Evolutionary conservation across 179 eudicot species (phyloP).

Genomic region (Silene vulgaris): DNA sequence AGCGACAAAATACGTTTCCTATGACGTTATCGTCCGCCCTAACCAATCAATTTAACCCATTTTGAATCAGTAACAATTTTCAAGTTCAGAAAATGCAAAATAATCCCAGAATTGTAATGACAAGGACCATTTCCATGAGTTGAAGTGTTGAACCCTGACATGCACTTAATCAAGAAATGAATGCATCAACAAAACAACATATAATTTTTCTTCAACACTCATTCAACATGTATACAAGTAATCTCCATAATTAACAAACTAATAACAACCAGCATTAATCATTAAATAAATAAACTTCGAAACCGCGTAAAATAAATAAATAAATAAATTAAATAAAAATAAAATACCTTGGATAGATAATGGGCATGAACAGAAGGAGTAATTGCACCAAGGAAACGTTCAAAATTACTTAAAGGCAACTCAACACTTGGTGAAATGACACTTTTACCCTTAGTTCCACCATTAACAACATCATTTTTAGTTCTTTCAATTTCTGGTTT

Average conservation of each 20-base stretch:
- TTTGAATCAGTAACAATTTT: not conserved
- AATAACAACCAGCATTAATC: not conserved
- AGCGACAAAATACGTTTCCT: no score
- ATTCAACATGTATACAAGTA: slow-evolving; percentile 3
- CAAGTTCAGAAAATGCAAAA: not conserved
- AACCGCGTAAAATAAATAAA: not conserved
- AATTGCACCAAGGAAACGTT: slow-evolving; percentile 62
- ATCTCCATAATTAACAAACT: not conserved
- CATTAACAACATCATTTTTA: slow-evolving; percentile 45
- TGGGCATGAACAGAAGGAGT: slow-evolving; percentile 78
- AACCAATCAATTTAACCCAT: not conserved
- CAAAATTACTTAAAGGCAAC: slow-evolving; percentile 52
- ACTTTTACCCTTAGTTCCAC: slow-evolving; percentile 14
- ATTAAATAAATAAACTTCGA: not conserved
- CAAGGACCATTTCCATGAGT: not conserved
- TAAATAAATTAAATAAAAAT: no score
- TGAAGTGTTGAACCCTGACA: not conserved
- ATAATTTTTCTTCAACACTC: not conserved
- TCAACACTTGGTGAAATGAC: slow-evolving; percentile 17
- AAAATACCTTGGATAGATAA: slow-evolving; percentile 61
- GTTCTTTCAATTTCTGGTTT: slow-evolving; percentile 42
- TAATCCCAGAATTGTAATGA: not conserved
- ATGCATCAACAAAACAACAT: not conserved
- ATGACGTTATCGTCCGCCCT: no score
- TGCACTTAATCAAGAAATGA: not conserved